phyloP scores from a whole-genome alignment of 345 rosid species.

The Ricinus communis region DNA sequence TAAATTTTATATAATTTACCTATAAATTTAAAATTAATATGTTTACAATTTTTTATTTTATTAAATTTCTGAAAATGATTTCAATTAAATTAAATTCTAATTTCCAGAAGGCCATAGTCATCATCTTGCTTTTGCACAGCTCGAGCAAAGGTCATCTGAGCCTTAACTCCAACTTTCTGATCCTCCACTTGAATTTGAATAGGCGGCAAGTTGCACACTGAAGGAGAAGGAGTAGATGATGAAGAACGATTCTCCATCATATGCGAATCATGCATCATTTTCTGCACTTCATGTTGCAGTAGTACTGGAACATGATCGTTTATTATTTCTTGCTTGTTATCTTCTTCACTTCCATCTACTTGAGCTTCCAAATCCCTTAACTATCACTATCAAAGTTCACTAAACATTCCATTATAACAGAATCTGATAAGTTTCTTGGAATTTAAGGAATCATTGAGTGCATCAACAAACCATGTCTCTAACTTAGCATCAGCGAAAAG shows the following conservation, averaged over 20 bases:
- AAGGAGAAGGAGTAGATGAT: slow-evolving; percentile 66
- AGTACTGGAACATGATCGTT: slow-evolving; percentile 6
- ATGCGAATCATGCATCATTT: slow-evolving; percentile 56
- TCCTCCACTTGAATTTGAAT: slow-evolving; percentile 54
- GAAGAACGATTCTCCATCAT: slow-evolving; percentile 44
- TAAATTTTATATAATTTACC: too few relatives aligned
- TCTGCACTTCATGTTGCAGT: slow-evolving; percentile 49
- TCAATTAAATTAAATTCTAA: too few relatives aligned
- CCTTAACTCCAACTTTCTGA: slow-evolving; percentile 40
- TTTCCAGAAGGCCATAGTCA: slow-evolving; percentile 16
- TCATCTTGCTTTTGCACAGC: slow-evolving; percentile 42
- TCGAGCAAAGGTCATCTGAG: slow-evolving; percentile 45
- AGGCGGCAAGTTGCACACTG: slow-evolving; percentile 64
- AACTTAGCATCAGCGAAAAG: slow-evolving; percentile 65
- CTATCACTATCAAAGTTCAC: slow-evolving; percentile 50
- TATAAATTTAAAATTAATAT: too few relatives aligned
- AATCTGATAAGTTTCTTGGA: slow-evolving; percentile 65
- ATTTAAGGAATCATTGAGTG: slow-evolving; percentile 66
- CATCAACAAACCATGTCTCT: slow-evolving; percentile 84
- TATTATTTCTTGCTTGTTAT: slow-evolving; percentile 29
- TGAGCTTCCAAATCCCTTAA: slow-evolving; percentile 37
- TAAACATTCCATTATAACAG: slow-evolving; percentile 51
- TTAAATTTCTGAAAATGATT: too few relatives aligned
- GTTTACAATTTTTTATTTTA: too few relatives aligned
- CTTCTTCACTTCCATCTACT: slow-evolving; percentile 16